phyloP scores from a whole-genome alignment of 2,329 filamentous ascomycete genomes.

The Colletotrichum sp. region DNA sequence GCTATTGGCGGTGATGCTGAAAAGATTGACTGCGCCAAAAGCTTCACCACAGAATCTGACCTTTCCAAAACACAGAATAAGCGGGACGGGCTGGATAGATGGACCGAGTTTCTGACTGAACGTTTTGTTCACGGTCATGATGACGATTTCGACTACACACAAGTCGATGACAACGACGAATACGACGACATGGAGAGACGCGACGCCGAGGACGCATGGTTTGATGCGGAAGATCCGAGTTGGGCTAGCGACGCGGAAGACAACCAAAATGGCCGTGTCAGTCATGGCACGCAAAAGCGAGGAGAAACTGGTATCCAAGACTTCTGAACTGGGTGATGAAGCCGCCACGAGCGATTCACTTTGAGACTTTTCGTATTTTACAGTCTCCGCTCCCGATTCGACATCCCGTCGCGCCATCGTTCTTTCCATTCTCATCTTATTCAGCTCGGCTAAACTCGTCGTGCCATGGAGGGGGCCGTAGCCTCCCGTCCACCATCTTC shows the following conservation, averaged over 20 bases:
- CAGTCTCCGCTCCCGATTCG: not conserved
- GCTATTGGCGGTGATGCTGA: not conserved
- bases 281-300: not conserved
- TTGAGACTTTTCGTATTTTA: not conserved
- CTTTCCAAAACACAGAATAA: conserved; percentile 56
- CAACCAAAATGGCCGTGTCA: conserved; percentile 9
- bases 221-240: conserved; percentile 77
- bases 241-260: conserved; percentile 59
- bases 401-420: not conserved
- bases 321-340: conserved; percentile 52
- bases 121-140: conserved; percentile 79
- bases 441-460: not conserved
- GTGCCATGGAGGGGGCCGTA: not conserved
- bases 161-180: conserved; percentile 74
- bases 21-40: not conserved
- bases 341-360: not conserved
- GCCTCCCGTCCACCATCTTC: not conserved
- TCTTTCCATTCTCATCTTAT: not conserved
- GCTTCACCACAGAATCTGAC: not conserved
- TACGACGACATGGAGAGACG: conserved; percentile 67
- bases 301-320: conserved; percentile 78
- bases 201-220: conserved; percentile 77
- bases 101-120: conserved; percentile 74
- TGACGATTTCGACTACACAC: conserved; percentile 76
- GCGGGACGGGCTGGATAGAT: conserved; percentile 71